Evolutionary conservation across 2,329 filamentous ascomycete genomes (phyloP).

Genomic region (Colletotrichum phormii): DNA sequence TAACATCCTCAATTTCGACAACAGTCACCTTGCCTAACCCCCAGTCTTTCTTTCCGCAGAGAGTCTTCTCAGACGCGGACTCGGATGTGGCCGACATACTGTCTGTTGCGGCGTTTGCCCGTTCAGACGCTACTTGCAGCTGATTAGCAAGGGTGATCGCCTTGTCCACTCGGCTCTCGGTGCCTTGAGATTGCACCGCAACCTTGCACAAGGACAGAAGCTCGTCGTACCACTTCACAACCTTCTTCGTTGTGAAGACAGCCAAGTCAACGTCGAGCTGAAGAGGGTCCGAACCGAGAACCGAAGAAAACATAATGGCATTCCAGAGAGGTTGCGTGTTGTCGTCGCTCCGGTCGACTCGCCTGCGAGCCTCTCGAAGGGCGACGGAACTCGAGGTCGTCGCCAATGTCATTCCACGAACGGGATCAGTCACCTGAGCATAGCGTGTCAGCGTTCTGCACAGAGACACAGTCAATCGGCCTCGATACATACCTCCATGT

Average conservation of each 20-base stretch:
- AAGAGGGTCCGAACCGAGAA: background rate
- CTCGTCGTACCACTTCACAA: background rate
- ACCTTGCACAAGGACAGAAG: background rate
- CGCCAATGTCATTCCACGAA: background rate
- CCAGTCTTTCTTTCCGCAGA: background rate
- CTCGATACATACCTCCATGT: background rate
- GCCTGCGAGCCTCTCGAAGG: background rate
- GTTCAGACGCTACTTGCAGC: background rate
- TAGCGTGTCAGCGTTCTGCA: background rate
- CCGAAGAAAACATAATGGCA: background rate
- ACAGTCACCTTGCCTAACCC: background rate
- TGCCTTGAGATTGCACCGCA: background rate
- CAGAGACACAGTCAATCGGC: no score
- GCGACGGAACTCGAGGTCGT: background rate
- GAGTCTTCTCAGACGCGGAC: background rate
- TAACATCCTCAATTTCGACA: background rate
- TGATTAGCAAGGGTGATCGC: background rate
- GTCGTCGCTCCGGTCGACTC: background rate
- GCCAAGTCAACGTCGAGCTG: conserved; percentile 7
- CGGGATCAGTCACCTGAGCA: background rate
- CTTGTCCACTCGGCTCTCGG: background rate
- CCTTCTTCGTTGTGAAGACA: background rate
- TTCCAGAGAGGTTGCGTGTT: background rate
- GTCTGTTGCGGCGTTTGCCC: background rate
- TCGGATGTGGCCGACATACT: background rate